A percentile compares a stretch with the other conserved stretches of the same genome.
phyloP scores from a whole-genome alignment of 352 stramenopile genomes.

The Globisporangium solare region DNA sequence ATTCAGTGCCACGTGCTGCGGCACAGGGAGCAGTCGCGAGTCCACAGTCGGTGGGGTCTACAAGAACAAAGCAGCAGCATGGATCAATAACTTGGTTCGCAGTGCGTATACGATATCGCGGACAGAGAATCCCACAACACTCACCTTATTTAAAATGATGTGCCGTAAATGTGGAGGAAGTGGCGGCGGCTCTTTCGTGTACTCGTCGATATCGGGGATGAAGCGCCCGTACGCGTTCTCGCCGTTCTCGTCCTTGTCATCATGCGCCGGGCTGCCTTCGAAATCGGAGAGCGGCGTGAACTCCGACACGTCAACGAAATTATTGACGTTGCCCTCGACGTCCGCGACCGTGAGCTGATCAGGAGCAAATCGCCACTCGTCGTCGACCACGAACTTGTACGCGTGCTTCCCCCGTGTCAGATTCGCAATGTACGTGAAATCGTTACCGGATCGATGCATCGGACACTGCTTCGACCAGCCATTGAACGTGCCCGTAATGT shows the following conservation, averaged over 20 bases:
- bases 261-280: conserved; percentile 34
- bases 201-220: conserved; percentile 98
- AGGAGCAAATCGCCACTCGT: conserved; percentile 97
- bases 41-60: conserved; percentile 92
- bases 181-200: conserved; percentile 98
- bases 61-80: too few species aligned
- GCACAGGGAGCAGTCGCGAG: conserved; percentile 93
- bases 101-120: too few species aligned
- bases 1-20: conserved; percentile 98
- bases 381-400: conserved; percentile 99
- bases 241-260: conserved; percentile 59
- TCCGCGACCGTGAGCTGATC: conserved; percentile 97
- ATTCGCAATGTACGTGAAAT: conserved; percentile 99
- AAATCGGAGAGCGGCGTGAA: conserved; percentile 90
- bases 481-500: conserved; percentile 99
- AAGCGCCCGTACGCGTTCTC: conserved; percentile 94
- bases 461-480: conserved; percentile 98
- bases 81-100: too few species aligned
- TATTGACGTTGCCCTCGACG: conserved; percentile 99
- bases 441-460: conserved; percentile 99
- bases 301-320: conserved; percentile 99
- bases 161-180: conserved; percentile 97
- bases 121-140: conserved; percentile 14
- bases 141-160: conserved; percentile 99
- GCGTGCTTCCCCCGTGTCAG: conserved; percentile 96